phyloP scores from a whole-genome alignment of 495 filamentous ascomycete species.

The Mycothermus thermophilus region DNA sequence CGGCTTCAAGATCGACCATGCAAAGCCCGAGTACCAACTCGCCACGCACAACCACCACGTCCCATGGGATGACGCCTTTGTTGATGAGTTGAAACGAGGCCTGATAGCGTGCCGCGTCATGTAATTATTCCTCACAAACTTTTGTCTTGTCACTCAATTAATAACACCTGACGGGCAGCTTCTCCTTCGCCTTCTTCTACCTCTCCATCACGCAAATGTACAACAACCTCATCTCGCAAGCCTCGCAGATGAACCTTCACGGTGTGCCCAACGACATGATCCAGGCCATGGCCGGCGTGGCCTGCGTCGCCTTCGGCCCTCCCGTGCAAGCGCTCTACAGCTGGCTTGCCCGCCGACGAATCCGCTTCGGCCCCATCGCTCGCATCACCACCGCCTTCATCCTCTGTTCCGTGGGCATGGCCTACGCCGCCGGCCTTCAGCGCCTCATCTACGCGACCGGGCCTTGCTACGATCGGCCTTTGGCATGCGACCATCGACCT shows the following conservation, averaged over 20 bases:
- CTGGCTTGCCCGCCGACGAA: slow-evolving; percentile 20
- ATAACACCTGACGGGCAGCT: slow-evolving; percentile 5
- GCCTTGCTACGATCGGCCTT: slow-evolving; percentile 39
- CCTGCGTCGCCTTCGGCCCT: slow-evolving; percentile 31
- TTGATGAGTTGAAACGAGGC: slow-evolving; percentile 29
- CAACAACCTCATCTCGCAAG: slow-evolving; percentile 32
- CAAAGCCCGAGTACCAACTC: slow-evolving; percentile 33
- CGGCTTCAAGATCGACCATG: slow-evolving; percentile 38
- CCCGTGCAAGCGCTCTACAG: slow-evolving; percentile 37
- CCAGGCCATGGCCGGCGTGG: slow-evolving; percentile 16
- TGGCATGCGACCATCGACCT: slow-evolving; percentile 25
- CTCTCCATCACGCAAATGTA: slow-evolving; percentile 40
- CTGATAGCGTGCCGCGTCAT: slow-evolving; percentile 34
- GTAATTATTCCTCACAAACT: slow-evolving; percentile 9
- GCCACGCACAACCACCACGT: slow-evolving; percentile 16
- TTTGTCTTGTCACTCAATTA: background rate
- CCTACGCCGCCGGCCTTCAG: slow-evolving; percentile 36
- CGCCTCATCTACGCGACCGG: slow-evolving; percentile 28
- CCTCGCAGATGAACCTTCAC: slow-evolving; percentile 34
- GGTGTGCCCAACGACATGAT: slow-evolving; percentile 40
- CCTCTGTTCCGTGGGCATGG: slow-evolving; percentile 30
- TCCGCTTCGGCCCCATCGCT: slow-evolving; percentile 36
- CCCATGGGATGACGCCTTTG: slow-evolving; percentile 26
- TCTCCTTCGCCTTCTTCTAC: slow-evolving; percentile 45
- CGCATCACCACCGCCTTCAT: slow-evolving; percentile 39